Conservation (phyloP, 2,329 filamentous ascomycete species). For the Aureobasidium sp. region DNA sequence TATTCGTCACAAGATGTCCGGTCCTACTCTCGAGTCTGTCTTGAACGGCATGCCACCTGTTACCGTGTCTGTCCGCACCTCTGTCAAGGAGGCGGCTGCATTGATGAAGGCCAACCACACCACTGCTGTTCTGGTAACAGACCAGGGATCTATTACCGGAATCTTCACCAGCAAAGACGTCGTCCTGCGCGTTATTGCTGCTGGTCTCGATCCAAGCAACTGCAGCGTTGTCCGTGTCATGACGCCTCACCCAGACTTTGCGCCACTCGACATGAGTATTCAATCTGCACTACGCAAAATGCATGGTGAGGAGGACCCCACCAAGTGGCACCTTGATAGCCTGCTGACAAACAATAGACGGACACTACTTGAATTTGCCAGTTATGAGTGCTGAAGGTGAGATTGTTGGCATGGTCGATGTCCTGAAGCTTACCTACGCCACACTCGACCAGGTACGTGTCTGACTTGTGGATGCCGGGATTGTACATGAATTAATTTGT, state of each 20-base stretch:
- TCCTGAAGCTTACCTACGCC: constrained; percentile 94
- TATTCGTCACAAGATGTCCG: constrained; percentile 91
- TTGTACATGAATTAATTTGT: constrained; percentile 7
- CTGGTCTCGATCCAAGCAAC: constrained; percentile 83
- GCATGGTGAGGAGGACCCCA: constrained; percentile 69
- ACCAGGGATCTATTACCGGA: constrained; percentile 93
- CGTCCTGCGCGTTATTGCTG: constrained; percentile 92
- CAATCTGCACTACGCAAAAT: constrained; percentile 97
- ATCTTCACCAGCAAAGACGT: constrained; percentile 99
- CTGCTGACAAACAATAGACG: constrained; percentile 47
- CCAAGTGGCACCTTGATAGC: not conserved
- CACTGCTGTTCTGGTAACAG: constrained; percentile 89
- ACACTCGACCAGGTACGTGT: constrained; percentile 80
- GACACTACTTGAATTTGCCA: constrained; percentile 93
- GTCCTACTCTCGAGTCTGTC: constrained; percentile 89
- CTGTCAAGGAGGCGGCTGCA: constrained; percentile 88
- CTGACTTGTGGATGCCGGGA: not conserved
- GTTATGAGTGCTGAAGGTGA: constrained; percentile 95
- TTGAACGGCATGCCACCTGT: constrained; percentile 85
- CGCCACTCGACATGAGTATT: constrained; percentile 97
- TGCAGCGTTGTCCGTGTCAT: constrained; percentile 98
- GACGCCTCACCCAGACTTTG: constrained; percentile 98
- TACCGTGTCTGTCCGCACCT: constrained; percentile 90
- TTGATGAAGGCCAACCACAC: constrained; percentile 99
- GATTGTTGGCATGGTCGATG: constrained; percentile 99